Conservation (phyloP, 306 rosid species). For the Prinsepia uniflora region DNA sequence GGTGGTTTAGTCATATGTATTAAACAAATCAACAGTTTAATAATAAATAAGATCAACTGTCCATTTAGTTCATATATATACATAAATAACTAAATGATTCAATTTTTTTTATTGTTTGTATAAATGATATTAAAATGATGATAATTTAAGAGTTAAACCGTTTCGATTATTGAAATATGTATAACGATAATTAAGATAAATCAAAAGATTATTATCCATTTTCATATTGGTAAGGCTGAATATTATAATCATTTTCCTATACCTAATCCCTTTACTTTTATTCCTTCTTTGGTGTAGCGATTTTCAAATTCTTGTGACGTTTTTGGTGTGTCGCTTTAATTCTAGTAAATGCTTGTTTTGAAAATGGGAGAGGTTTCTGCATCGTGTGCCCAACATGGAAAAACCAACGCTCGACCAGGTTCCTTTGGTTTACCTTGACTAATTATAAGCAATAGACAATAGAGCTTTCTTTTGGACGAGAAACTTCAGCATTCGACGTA, state of each 20-base stretch:
- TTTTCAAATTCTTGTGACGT: slow-evolving; percentile 54
- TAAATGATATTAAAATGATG: too few species aligned
- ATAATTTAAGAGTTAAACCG: too few species aligned
- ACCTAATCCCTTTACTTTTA: slow-evolving; percentile 9
- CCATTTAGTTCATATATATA: too few species aligned
- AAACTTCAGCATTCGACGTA: slow-evolving; percentile 28
- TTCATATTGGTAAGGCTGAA: slow-evolving; percentile 5
- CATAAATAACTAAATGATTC: too few species aligned
- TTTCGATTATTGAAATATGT: too few species aligned
- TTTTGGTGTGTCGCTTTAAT: slow-evolving; percentile 32
- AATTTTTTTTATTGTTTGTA: too few species aligned
- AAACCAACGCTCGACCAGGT: slow-evolving; percentile 28
- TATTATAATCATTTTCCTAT: background rate
- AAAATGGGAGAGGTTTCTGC: slow-evolving; percentile 25
- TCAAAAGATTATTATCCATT: too few species aligned
- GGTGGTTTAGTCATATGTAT: too few species aligned
- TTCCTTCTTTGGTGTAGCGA: background rate
- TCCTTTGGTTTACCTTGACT: slow-evolving; percentile 54
- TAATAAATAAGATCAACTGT: too few species aligned
- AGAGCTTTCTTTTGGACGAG: slow-evolving; percentile 38
- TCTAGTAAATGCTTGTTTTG: slow-evolving; percentile 41
- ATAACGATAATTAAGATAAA: too few species aligned
- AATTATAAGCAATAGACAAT: background rate
- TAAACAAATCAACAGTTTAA: too few species aligned
- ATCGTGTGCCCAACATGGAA: slow-evolving; percentile 32